Evolutionary conservation across 2,329 filamentous ascomycete genomes (phyloP).

Genomic region (Zymoseptoria pseudotritici): DNA sequence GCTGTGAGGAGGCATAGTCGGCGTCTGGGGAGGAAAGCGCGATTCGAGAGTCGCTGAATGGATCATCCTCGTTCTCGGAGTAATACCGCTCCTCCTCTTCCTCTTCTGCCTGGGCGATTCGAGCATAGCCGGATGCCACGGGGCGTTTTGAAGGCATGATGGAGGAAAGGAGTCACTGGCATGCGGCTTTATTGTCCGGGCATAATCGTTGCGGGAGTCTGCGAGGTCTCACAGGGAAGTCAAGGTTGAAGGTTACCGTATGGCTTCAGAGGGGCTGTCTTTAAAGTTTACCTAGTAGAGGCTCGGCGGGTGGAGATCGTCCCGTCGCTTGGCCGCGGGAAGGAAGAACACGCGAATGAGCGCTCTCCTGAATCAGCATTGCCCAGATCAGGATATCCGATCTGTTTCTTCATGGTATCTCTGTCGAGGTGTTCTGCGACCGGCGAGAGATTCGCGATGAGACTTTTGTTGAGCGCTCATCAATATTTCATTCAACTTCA

Average conservation of each 20-base stretch:
- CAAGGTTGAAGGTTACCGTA: not conserved
- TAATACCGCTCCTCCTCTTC: slow-evolving; percentile 37
- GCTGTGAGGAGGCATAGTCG: slow-evolving; percentile 43
- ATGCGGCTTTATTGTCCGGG: not conserved
- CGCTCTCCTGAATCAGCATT: not conserved
- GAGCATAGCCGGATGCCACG: slow-evolving; percentile 44
- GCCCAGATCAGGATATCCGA: not conserved
- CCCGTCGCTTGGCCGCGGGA: not conserved
- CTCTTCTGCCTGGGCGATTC: slow-evolving; percentile 47
- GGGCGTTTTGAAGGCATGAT: slow-evolving; percentile 32
- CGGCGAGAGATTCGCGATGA: not conserved
- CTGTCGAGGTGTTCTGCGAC: too few relatives aligned
- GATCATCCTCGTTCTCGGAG: slow-evolving; percentile 35
- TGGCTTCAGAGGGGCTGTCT: not conserved
- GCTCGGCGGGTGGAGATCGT: slow-evolving; percentile 2
- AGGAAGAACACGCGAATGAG: not conserved
- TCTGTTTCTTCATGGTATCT: not conserved
- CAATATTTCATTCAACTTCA: not conserved
- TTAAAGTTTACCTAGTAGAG: not conserved
- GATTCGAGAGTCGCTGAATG: slow-evolving; percentile 17
- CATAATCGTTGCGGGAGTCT: not conserved
- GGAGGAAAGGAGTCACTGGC: slow-evolving; percentile 20
- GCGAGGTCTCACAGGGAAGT: not conserved
- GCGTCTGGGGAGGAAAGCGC: slow-evolving; percentile 29
- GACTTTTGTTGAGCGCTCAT: not conserved